Evolutionary conservation across 495 filamentous ascomycete species (phyloP), one percentile per base, ranked within the genome.

Genomic region (Chaetomium cochliodes): DNA sequence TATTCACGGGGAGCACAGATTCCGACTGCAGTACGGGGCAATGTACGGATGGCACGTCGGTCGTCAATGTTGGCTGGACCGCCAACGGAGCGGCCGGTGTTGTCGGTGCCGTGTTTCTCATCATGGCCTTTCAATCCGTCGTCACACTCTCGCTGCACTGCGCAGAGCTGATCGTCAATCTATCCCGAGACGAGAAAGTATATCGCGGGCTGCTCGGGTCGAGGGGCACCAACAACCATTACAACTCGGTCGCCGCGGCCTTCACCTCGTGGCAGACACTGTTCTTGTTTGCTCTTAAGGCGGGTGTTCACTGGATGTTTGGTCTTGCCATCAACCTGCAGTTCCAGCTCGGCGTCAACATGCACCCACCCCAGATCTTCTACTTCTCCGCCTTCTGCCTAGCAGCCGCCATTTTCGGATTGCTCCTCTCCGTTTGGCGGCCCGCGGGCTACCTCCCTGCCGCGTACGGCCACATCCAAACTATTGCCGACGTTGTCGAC

Each of bases 281-380:
- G 46, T 58, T 72, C n/a, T 72, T 82, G 39, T 77, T 81, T 57
- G 57, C 67, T 46, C 60, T 78, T 57, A 84, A 84, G 61, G 67
- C 79, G 0, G 63, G 74, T 37, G 66, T 79, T 11, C 80, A 82
- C 69, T 82, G 81, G 80, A 57, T 81, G 2, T 79, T 82, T 59
- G 80, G 80, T 63, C 67, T 80, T 15, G 67, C 68, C 26, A 68
- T 77, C 59, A 68, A 69, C 56, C 60, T 76, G 63, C 73, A 74
- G 51, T 72, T 67, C 65, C 65, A 65, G 11, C 65, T 76, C 42
- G 72, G 70, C 20, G 71, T 79, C 46, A 72, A 76, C 60, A 79
- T 80, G 70, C 66, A 73, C 16, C 70, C 73, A 5, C 69, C 74
- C 8, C 73, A 75, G 28, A 68, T 82, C 37, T 73, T 79, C 37